A percentile compares a stretch with the other conserved stretches of the same genome.
Evolutionary conservation across 2,329 filamentous ascomycete species (phyloP).

Genomic region (Fonsecaea pedrosoi): DNA sequence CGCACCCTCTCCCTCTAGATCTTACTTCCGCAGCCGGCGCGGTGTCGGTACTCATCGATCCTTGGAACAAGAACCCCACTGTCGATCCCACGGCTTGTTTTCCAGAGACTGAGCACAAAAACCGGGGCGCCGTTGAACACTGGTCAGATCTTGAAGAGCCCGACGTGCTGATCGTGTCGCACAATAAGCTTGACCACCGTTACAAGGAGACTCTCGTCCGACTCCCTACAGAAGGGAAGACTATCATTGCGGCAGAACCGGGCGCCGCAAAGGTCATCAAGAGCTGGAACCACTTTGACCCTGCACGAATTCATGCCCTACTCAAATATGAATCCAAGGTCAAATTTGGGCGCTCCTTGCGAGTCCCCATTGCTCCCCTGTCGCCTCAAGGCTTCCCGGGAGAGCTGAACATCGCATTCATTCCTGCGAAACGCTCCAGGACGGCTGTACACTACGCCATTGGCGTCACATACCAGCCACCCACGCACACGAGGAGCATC

Average conservation of each 20-base stretch:
- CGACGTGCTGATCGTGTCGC: conserved; percentile 65
- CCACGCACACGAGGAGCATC: conserved; percentile 44
- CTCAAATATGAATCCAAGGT: conserved; percentile 52
- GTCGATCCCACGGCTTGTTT: conserved; percentile 67
- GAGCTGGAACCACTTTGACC: conserved; percentile 72
- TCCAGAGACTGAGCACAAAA: conserved; percentile 64
- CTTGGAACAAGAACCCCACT: conserved; percentile 69
- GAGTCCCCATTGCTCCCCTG: conserved; percentile 62
- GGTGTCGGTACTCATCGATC: conserved; percentile 74
- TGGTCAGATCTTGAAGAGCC: conserved; percentile 61
- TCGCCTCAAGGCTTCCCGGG: conserved; percentile 62
- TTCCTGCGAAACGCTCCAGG: conserved; percentile 66
- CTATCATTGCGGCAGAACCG: conserved; percentile 70
- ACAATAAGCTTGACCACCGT: conserved; percentile 72
- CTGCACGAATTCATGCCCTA: conserved; percentile 53
- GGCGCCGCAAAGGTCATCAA: conserved; percentile 69
- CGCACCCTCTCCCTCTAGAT: conserved; percentile 22
- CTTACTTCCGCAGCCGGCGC: conserved; percentile 24
- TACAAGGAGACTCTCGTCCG: conserved; percentile 72
- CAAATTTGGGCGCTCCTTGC: conserved; percentile 48
- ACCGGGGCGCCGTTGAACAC: conserved; percentile 63
- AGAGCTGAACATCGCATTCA: conserved; percentile 73
- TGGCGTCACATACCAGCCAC: conserved; percentile 73
- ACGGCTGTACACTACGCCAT: conserved; percentile 70
- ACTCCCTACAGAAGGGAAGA: conserved; percentile 62